Percentiles rank a stretch among this genome's conserved stretches.
These are phyloP conservation scores for Plasmodium inui DNA, from an alignment of 169 alveolate genomes.

Conservation along the genomic window DNA sequence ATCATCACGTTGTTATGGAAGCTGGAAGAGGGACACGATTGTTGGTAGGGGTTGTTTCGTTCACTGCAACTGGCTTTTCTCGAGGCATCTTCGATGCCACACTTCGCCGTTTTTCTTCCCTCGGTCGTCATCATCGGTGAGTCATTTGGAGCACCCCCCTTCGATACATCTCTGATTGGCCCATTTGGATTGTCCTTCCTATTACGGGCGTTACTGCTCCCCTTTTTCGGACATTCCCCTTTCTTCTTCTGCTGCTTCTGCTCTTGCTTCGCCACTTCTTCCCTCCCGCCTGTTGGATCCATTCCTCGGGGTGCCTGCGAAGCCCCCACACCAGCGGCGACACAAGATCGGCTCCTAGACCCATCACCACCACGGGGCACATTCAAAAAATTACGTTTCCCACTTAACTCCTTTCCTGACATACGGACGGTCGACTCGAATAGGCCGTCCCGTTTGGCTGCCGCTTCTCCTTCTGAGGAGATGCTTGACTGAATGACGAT, in stretches of 20 bases:
- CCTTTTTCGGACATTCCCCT: not conserved
- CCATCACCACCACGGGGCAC: not conserved
- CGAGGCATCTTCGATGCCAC: not conserved
- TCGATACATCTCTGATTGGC: not conserved
- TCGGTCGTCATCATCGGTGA: not conserved
- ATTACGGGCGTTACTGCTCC: not conserved
- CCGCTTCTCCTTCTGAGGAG: not conserved
- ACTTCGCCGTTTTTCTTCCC: not conserved
- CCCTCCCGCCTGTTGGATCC: not conserved
- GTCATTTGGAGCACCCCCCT: not conserved
- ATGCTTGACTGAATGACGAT: not conserved
- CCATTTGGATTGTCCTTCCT: not conserved
- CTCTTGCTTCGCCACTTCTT: no score
- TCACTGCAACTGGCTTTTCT: not conserved
- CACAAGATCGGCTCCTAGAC: not conserved
- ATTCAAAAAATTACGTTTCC: not conserved
- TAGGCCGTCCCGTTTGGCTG: not conserved
- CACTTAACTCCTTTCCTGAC: not conserved
- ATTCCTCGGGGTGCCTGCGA: not conserved
- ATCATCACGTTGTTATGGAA: not conserved
- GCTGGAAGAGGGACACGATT: not conserved
- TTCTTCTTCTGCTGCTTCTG: not conserved
- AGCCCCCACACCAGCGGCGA: not conserved
- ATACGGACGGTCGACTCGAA: not conserved
- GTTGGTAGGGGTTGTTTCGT: not conserved